phyloP scores from a whole-genome alignment of 2,329 filamentous ascomycete species.

The Alternaria hordeiaustralica region DNA sequence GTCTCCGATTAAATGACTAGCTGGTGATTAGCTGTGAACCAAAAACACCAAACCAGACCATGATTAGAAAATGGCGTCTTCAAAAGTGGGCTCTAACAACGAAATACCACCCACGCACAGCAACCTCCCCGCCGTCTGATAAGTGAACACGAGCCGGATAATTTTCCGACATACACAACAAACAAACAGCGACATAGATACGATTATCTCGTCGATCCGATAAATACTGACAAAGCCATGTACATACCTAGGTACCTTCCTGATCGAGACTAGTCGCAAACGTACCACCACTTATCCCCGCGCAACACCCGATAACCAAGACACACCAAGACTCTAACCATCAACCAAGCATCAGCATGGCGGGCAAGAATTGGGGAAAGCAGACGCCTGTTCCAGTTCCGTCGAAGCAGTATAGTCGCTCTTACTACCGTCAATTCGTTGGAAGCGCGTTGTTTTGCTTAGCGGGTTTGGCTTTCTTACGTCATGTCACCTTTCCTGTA shows the following conservation, averaged over 20 bases:
- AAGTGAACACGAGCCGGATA: neutral
- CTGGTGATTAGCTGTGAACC: neutral
- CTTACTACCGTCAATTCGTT: slow-evolving; percentile 4
- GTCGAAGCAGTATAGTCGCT: neutral
- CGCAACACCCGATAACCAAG: neutral
- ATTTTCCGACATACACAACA: neutral
- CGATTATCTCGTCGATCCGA: neutral
- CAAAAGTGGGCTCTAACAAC: neutral
- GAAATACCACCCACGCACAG: neutral
- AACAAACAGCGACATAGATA: neutral
- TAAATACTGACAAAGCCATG: neutral
- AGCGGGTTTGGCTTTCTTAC: slow-evolving; percentile 1
- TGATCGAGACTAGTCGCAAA: slow-evolving; percentile 3
- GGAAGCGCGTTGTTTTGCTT: slow-evolving; percentile 6
- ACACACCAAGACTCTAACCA: neutral
- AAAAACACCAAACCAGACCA: fast-evolving
- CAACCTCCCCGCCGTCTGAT: neutral
- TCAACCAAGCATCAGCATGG: slow-evolving; percentile 16
- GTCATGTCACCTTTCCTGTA: slow-evolving; percentile 16
- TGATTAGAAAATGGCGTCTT: neutral
- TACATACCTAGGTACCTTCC: slow-evolving; percentile 13
- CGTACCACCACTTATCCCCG: slow-evolving; percentile 8
- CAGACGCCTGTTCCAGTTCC: slow-evolving; percentile 1
- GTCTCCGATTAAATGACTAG: neutral
- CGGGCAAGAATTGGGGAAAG: slow-evolving; percentile 15